Percentiles rank a stretch among this genome's conserved stretches.
phyloP scores from a whole-genome alignment of 345 rosid species.

The Eucalyptus marginata region DNA sequence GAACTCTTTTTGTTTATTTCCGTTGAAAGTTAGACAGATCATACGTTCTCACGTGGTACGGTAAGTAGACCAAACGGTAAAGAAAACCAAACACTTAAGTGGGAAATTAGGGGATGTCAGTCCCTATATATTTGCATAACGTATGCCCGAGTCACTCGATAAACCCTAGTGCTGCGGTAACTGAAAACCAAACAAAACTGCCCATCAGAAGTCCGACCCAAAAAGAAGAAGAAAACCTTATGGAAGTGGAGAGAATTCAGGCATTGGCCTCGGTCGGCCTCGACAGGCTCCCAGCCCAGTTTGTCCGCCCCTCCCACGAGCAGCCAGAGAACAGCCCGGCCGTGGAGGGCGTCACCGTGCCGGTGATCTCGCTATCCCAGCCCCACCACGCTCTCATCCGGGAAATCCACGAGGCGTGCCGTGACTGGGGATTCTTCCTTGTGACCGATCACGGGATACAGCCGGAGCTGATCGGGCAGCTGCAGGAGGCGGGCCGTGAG shows the following conservation, averaged over 20 bases:
- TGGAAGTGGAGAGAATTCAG: conserved; percentile 31
- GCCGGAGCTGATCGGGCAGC: conserved; percentile 4
- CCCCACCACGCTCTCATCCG: conserved; percentile 1
- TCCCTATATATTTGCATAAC: neutral
- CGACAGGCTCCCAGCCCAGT: conserved; percentile 19
- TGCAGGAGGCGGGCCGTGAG: conserved; percentile 26
- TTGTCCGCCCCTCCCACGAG: conserved; percentile 27
- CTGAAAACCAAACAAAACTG: neutral
- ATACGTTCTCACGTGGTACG: neutral
- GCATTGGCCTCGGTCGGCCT: conserved; percentile 3
- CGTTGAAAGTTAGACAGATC: neutral
- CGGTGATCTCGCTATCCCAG: conserved; percentile 21
- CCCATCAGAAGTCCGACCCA: neutral
- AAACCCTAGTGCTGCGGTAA: too few relatives aligned
- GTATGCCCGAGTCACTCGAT: too few relatives aligned
- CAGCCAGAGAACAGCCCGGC: conserved; percentile 30
- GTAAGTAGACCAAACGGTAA: neutral
- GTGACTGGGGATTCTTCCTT: conserved; percentile 32
- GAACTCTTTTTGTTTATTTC: too few relatives aligned
- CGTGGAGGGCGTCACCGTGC: conserved; percentile 19
- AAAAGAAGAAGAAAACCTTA: neutral
- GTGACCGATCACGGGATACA: conserved; percentile 29
- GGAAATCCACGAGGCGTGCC: conserved; percentile 11
- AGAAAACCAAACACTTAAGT: neutral
- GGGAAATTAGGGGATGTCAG: neutral